Conservation (phyloP, 331 rosid species). For the Malus hybrid region DNA sequence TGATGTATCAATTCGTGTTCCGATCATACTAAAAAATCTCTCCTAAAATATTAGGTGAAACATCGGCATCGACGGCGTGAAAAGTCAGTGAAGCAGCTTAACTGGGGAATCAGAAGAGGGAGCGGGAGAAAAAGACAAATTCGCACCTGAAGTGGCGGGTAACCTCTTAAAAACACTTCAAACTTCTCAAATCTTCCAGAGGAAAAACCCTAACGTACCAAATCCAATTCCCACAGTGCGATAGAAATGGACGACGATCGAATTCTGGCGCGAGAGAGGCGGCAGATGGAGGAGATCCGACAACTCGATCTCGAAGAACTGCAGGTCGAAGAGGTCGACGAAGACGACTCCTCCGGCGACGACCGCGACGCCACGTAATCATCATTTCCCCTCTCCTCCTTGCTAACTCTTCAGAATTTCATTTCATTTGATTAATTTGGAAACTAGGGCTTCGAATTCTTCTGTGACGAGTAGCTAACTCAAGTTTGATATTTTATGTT, state of each 20-base stretch:
- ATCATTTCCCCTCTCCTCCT: not conserved
- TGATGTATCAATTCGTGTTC: fast-evolving
- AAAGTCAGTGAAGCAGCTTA: not conserved
- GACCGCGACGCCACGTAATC: slow-evolving; percentile 35
- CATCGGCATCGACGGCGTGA: not conserved
- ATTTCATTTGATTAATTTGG: not conserved
- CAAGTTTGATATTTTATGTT: not conserved
- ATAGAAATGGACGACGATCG: slow-evolving; percentile 46
- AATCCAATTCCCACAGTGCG: not conserved
- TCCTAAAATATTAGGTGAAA: not conserved
- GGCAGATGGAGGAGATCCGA: slow-evolving; percentile 81
- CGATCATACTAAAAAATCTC: too few species aligned
- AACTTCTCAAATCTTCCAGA: not conserved
- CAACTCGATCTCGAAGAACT: slow-evolving; percentile 84
- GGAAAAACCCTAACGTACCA: not conserved
- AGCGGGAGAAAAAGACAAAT: not conserved
- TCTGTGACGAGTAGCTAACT: not conserved
- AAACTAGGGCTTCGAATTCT: slow-evolving; percentile 10
- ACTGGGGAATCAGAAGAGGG: not conserved
- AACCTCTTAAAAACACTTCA: not conserved
- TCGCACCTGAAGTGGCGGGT: not conserved
- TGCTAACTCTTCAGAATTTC: not conserved
- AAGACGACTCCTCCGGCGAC: slow-evolving; percentile 41
- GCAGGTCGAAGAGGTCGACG: slow-evolving; percentile 76
- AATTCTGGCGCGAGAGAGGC: slow-evolving; percentile 59